These are phyloP conservation scores for Aspergillus calidoustus DNA, from an alignment of 2,329 filamentous ascomycete species.

Conservation along the genomic window DNA sequence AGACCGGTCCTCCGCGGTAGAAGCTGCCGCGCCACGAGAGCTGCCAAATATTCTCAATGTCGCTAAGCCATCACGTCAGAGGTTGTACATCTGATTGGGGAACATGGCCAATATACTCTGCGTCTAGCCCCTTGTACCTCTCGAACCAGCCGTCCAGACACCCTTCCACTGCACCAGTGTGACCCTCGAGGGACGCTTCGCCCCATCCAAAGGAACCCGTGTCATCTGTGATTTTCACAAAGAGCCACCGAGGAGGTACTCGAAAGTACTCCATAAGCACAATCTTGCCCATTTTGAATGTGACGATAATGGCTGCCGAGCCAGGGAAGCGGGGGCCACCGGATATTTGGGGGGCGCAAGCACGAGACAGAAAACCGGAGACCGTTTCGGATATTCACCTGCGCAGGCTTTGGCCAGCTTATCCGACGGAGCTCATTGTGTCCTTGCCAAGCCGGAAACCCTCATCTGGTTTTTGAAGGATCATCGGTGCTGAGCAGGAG, in stretches of 20 bases:
- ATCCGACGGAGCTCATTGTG: too few species aligned
- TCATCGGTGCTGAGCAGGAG: too few species aligned
- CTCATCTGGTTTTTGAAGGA: too few species aligned
- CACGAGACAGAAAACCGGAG: too few species aligned
- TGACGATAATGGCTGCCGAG: too few species aligned
- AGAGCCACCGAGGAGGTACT: constrained; percentile 76
- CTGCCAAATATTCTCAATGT: constrained; percentile 84
- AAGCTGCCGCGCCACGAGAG: constrained; percentile 62
- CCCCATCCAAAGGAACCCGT: constrained; percentile 71
- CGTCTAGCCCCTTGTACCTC: background rate
- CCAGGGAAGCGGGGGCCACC: too few species aligned
- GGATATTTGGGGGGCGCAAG: too few species aligned
- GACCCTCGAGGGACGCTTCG: constrained; percentile 74
- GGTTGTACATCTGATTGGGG: constrained; percentile 51
- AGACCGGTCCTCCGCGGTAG: constrained; percentile 77
- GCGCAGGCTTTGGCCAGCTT: too few species aligned
- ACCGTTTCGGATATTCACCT: too few species aligned
- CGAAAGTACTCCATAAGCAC: constrained; percentile 73
- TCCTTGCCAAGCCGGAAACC: too few species aligned
- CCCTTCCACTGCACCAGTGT: constrained; percentile 74
- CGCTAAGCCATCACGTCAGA: constrained; percentile 60
- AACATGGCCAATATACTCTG: background rate
- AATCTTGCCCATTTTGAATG: constrained; percentile 63
- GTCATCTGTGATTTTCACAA: constrained; percentile 78
- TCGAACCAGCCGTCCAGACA: constrained; percentile 61